A percentile compares a stretch with the other conserved stretches of the same genome.
Conservation (phyloP, 208 protist species). For the Endotrypanum monterogeii region DNA sequence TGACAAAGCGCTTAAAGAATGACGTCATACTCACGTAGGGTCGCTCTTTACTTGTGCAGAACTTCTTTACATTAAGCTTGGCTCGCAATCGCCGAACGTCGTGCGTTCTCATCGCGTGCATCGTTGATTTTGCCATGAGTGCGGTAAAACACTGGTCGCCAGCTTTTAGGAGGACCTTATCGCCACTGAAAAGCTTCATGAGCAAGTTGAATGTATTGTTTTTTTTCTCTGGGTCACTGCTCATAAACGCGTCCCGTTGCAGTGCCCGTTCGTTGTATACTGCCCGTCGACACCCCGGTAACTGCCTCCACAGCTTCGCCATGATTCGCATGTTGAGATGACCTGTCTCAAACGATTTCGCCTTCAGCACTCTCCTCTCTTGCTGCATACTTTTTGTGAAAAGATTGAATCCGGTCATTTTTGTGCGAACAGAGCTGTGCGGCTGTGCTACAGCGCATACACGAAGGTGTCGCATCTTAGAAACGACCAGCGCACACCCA, state of each 20-base stretch:
- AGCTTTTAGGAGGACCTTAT: conserved; percentile 34
- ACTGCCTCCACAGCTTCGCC: conserved; percentile 41
- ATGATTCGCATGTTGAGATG: conserved; percentile 49
- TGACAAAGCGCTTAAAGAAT: conserved; percentile 12
- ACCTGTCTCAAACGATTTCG: conserved; percentile 36
- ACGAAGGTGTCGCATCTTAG: conserved; percentile 30
- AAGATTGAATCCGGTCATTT: conserved; percentile 70
- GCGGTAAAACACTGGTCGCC: conserved; percentile 58
- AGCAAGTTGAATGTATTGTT: conserved; percentile 74
- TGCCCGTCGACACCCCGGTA: conserved; percentile 26
- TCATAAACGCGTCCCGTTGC: conserved; percentile 25
- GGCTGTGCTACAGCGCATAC: neutral
- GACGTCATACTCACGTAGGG: neutral
- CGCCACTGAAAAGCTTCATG: conserved; percentile 52
- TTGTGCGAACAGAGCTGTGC: conserved; percentile 20
- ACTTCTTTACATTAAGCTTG: conserved; percentile 24
- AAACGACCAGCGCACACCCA: neutral
- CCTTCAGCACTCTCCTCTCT: conserved; percentile 31
- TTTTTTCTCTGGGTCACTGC: conserved; percentile 36
- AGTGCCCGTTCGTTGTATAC: conserved; percentile 52
- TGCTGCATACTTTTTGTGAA: conserved; percentile 49
- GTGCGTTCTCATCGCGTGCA: conserved; percentile 38
- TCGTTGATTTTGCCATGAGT: conserved; percentile 51
- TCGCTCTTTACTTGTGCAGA: conserved; percentile 2
- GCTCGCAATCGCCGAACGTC: conserved; percentile 33